Evolutionary conservation across 2,329 filamentous ascomycete species (phyloP).

Genomic region (Aspergillus fumigatiaffinis): DNA sequence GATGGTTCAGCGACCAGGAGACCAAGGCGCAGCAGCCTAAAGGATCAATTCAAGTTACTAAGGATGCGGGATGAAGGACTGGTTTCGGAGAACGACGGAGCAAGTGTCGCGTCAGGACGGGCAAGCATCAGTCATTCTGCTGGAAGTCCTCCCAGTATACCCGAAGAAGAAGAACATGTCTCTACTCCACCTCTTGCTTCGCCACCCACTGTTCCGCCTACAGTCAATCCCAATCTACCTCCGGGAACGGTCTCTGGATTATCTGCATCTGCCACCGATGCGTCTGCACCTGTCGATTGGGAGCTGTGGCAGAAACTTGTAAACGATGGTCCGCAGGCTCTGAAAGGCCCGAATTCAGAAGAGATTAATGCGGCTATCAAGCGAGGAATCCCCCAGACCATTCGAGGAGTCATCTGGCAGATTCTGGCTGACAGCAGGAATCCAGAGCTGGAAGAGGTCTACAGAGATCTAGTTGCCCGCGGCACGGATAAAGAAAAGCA

Average conservation of each 20-base stretch:
- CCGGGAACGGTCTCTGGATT: conserved; percentile 84
- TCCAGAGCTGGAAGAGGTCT: conserved; percentile 81
- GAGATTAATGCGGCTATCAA: conserved; percentile 89
- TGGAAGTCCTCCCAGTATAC: conserved; percentile 47
- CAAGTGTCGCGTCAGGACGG: conserved; percentile 45
- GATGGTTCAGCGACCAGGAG: conserved; percentile 48
- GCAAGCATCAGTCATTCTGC: conserved; percentile 41
- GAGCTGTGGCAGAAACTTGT: conserved; percentile 96
- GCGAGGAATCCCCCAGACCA: conserved; percentile 87
- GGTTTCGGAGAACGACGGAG: conserved; percentile 54
- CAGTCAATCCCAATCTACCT: conserved; percentile 66
- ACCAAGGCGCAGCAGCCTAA: conserved; percentile 60
- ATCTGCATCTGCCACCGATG: conserved; percentile 64
- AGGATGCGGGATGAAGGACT: conserved; percentile 70
- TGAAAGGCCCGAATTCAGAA: conserved; percentile 81
- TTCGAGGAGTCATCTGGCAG: conserved; percentile 98
- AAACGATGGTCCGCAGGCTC: conserved; percentile 85
- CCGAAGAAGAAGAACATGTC: conserved; percentile 44
- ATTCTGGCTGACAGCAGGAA: conserved; percentile 94
- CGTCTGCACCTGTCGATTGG: conserved; percentile 80
- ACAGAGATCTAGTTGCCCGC: conserved; percentile 72
- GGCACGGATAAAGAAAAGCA: conserved; percentile 76
- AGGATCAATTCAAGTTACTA: conserved; percentile 74
- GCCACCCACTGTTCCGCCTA: conserved; percentile 53
- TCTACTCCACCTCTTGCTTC: conserved; percentile 28